A percentile compares a stretch with the other conserved stretches of the same genome.
phyloP scores from a whole-genome alignment of 1,284 basidiomycete species.

The Rhodotorula sp. region DNA sequence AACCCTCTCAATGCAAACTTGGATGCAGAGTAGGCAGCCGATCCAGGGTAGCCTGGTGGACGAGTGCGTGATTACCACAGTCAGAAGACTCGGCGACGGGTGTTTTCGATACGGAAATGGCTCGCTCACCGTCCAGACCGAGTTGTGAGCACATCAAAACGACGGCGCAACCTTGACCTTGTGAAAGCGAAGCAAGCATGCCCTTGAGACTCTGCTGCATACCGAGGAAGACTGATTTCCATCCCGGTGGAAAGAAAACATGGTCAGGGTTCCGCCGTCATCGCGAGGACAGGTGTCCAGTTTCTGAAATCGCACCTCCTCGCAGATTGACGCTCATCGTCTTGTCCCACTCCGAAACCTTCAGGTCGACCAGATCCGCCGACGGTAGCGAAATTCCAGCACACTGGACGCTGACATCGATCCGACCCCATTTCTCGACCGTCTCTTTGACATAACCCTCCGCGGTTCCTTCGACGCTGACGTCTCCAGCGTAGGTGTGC shows the following conservation, averaged over 20 bases:
- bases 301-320: constrained; percentile 1
- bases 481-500: constrained; percentile 5
- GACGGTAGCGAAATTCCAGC: constrained; percentile 1
- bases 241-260: not conserved
- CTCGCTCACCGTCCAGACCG: constrained; percentile 32
- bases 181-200: constrained; percentile 36
- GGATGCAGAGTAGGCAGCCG: constrained; percentile 40
- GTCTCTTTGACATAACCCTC: constrained; percentile 1
- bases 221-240: constrained; percentile 39
- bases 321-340: constrained; percentile 21
- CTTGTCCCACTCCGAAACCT: constrained; percentile 8
- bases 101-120: rapidly evolving
- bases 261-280: not conserved
- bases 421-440: not conserved
- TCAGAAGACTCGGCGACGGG: not conserved
- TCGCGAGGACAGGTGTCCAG: not conserved
- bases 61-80: not conserved
- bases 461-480: not conserved
- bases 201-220: constrained; percentile 38
- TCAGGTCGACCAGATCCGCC: constrained; percentile 2
- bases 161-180: constrained; percentile 41
- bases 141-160: constrained; percentile 42
- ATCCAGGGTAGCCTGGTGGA: constrained; percentile 27
- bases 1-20: constrained; percentile 46
- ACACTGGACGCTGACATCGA: constrained; percentile 24